Evolutionary conservation across 768 basidiomycete species (phyloP).

Genomic region (Crassisporium funariophilum): DNA sequence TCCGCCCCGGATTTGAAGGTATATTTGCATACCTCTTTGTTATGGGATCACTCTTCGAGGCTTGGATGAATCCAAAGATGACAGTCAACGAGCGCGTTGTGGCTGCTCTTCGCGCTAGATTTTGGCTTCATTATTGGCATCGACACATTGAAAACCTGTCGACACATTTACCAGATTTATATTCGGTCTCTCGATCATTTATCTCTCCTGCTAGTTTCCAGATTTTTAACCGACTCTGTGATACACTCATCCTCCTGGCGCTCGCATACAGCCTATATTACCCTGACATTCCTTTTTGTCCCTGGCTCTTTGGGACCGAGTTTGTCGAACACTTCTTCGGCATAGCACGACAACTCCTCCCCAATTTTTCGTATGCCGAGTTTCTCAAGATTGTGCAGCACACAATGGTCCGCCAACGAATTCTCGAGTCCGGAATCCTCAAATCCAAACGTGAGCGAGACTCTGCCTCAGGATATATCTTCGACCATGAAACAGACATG

Average conservation of each 20-base stretch:
- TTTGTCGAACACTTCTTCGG: constrained; percentile 33
- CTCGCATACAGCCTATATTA: constrained; percentile 20
- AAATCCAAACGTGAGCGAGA: constrained; percentile 18
- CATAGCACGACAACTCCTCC: constrained; percentile 23
- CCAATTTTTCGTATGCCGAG: constrained; percentile 29
- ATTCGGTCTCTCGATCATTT: constrained; percentile 19
- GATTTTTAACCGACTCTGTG: constrained; percentile 30
- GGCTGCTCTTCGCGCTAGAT: constrained; percentile 17
- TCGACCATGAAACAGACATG: constrained; percentile 18
- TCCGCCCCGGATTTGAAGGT: constrained; percentile 18
- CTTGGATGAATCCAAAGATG: constrained; percentile 25
- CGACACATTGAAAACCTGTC: constrained; percentile 15
- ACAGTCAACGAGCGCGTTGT: constrained; percentile 16
- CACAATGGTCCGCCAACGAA: constrained; percentile 24
- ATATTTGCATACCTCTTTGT: constrained; percentile 27
- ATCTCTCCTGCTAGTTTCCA: constrained; percentile 27
- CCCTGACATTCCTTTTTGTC: constrained; percentile 24
- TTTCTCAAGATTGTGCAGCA: constrained; percentile 27
- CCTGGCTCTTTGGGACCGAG: constrained; percentile 23
- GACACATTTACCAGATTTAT: constrained; percentile 21
- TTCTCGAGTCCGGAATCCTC: constrained; percentile 24
- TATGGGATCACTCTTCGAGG: constrained; percentile 25
- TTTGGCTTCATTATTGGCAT: constrained; percentile 23
- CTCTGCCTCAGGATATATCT: constrained; percentile 19
- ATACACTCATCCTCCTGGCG: constrained; percentile 20